Evolutionary conservation across 2,329 filamentous ascomycete species (phyloP).

Genomic region (Fusarium floridanum): DNA sequence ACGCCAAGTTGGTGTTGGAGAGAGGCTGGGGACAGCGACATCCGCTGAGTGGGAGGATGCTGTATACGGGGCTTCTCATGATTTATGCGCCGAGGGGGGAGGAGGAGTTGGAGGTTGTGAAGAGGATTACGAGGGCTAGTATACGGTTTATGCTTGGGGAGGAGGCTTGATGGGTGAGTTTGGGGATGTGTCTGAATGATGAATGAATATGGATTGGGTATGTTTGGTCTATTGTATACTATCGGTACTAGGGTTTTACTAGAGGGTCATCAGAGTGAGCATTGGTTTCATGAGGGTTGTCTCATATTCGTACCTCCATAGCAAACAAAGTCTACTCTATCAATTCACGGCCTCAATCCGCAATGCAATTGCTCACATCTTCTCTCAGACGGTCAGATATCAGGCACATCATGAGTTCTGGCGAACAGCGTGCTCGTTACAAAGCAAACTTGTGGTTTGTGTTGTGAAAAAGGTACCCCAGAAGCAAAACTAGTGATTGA

Average conservation of each 20-base stretch:
- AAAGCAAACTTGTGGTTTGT: not conserved
- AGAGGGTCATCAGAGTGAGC: not conserved
- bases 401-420: not conserved
- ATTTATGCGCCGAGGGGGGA: constrained; percentile 31
- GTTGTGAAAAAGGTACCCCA: not conserved
- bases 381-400: not conserved
- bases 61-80: constrained; percentile 34
- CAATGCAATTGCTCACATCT: not conserved
- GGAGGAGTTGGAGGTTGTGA: constrained; percentile 18
- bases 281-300: not conserved
- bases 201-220: not conserved
- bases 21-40: constrained; percentile 34
- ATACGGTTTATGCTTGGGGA: constrained; percentile 25
- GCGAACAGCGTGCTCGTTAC: not conserved
- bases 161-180: constrained; percentile 7
- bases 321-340: not conserved
- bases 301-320: not conserved
- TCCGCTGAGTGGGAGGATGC: constrained; percentile 21
- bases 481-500: not conserved
- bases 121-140: constrained; percentile 21
- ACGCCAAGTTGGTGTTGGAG: constrained; percentile 27
- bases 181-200: not conserved
- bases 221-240: not conserved
- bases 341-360: not conserved
- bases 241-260: not conserved